Evolutionary conservation across 352 stramenopile species (phyloP).

Genomic region (Pythium sukuiense): DNA sequence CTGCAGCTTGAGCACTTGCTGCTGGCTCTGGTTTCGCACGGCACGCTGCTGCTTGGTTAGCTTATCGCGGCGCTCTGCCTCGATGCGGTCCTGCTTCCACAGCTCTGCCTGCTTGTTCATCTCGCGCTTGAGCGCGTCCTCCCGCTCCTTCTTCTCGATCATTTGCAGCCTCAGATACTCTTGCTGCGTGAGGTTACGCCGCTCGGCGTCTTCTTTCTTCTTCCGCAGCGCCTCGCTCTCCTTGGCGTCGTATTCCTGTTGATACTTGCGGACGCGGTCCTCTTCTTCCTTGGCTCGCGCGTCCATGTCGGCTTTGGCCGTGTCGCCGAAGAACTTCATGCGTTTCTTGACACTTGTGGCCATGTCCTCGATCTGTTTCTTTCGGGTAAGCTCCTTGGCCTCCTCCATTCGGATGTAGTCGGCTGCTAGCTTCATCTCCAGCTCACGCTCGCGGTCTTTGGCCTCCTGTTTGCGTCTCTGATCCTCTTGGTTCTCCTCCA

Average conservation of each 20-base stretch:
- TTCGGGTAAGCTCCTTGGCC: conserved; percentile 57
- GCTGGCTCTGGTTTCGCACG: conserved; percentile 52
- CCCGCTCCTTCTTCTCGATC: conserved; percentile 65
- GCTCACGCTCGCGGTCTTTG: conserved; percentile 50
- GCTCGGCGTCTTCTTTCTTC: conserved; percentile 55
- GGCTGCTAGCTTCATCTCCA: conserved; percentile 64
- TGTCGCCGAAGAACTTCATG: conserved; percentile 87
- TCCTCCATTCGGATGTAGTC: conserved; percentile 80
- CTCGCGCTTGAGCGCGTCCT: conserved; percentile 51
- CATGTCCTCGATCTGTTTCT: conserved; percentile 70
- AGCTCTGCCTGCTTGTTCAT: conserved; percentile 80
- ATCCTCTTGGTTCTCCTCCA: conserved; percentile 63
- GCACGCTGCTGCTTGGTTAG: conserved; percentile 52
- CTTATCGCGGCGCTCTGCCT: conserved; percentile 56
- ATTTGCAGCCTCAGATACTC: conserved; percentile 62
- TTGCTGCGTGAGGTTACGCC: conserved; percentile 47
- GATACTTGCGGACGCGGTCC: conserved; percentile 54
- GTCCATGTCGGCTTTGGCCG: conserved; percentile 65
- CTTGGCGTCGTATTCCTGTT: conserved; percentile 62
- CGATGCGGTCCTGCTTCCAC: conserved; percentile 67
- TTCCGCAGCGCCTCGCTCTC: conserved; percentile 54
- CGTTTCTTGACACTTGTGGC: conserved; percentile 72
- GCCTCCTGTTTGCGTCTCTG: conserved; percentile 57
- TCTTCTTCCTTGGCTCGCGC: conserved; percentile 67
- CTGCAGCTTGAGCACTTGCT: conserved; percentile 66